Base-by-base conservation (phyloP, 2,329 filamentous ascomycete species). In the Fusarium abutilonis region DNA sequence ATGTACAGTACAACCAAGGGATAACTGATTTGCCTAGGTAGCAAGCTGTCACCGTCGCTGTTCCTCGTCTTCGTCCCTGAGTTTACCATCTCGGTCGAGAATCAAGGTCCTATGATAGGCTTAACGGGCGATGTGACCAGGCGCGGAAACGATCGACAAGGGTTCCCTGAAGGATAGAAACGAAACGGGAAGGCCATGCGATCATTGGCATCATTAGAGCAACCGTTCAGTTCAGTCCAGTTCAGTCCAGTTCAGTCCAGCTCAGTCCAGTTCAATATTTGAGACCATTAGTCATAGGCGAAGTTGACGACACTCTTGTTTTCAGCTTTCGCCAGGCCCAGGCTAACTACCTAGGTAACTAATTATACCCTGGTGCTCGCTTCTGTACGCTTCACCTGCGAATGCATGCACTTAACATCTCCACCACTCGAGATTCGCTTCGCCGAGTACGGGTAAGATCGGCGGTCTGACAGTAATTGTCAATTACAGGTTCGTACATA, bases 181-280 rank as follows among this genome's bases (percentile, higher is more conserved):
- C 67, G 39, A 66, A 70, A 66, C 64, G 60, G 64, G 64, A 60
- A 68, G 40, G 36, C 60, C 54, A 50, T 42, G 53, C 52, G 43
- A 34, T 36, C 55, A 51, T 38, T 57, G 38, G 60, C 44, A 59
- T 54, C 35, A 40, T 58, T 38, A 35, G 29, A 34, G 38, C 35
- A 52, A 45, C 41, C 15, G 15, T 34, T 52, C 13, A 28, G 39
- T 21, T 36, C 29, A 45, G 4, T 34, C 31, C 32, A 36, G 23
- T 36, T 23, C 19, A 9, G 19, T 29, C 23, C 10, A 52, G 40
- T 21, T 53, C 35, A 59, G 4, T 34, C 31, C 32, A 36, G 23
- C 26, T 23, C 19, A 9, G 19, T 29, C 23, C 10, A 52, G 40
- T 21, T 53, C 35, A 59, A 46, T 47, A 59, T 23, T 29, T 29